Evolutionary conservation across 139 green algal species (phyloP).

Genomic region (Nannochloris sp.): DNA sequence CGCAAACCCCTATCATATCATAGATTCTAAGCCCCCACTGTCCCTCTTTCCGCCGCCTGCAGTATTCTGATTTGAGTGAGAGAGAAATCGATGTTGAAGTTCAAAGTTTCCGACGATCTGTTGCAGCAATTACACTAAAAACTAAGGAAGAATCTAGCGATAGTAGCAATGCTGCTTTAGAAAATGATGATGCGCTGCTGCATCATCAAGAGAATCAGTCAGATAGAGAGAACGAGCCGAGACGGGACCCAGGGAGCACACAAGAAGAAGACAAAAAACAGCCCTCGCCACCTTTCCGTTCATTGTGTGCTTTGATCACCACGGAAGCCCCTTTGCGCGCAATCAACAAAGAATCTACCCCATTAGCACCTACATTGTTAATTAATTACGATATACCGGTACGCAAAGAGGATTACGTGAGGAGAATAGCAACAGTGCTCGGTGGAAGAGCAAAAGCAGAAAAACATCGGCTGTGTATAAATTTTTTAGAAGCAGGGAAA

Average conservation of each 20-base stretch:
- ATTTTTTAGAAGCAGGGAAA: slow-evolving; percentile 17
- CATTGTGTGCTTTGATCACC: not conserved
- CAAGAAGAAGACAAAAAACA: not conserved
- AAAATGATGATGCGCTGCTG: not conserved
- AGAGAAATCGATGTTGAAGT: slow-evolving; percentile 9
- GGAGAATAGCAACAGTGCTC: slow-evolving; percentile 12
- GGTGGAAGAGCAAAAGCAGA: slow-evolving; percentile 12
- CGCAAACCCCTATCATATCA: too few species aligned
- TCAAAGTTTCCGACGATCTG: slow-evolving; percentile 4
- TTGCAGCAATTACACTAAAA: not conserved
- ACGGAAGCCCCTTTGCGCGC: slow-evolving; percentile 10
- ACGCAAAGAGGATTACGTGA: slow-evolving; percentile 21
- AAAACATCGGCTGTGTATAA: slow-evolving; percentile 11
- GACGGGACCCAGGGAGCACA: not conserved
- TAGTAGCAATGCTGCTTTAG: too few species aligned
- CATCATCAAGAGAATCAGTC: not conserved
- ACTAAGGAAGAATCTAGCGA: not conserved
- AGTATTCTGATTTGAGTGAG: slow-evolving; percentile 23
- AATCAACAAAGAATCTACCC: slow-evolving; percentile 13
- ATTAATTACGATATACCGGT: slow-evolving; percentile 24
- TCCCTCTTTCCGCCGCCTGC: not conserved
- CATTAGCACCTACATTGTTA: slow-evolving; percentile 19
- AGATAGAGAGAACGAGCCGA: not conserved
- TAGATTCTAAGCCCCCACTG: not conserved
- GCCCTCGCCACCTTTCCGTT: too few species aligned